phyloP scores from a whole-genome alignment of 2,329 filamentous ascomycete species.

The Dothideomycetidae sp. region DNA sequence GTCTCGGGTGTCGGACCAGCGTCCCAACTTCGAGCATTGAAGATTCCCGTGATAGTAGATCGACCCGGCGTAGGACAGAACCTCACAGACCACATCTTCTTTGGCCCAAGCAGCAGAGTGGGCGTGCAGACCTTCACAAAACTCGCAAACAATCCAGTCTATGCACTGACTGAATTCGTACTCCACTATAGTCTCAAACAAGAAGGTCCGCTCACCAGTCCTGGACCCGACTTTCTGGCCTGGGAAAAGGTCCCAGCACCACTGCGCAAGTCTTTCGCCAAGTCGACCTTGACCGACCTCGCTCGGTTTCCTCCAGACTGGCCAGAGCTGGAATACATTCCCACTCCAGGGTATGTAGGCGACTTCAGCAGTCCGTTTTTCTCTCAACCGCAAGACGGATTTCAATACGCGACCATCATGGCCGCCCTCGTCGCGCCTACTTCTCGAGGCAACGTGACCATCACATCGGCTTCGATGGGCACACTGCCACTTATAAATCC shows the following conservation, averaged over 20 bases:
- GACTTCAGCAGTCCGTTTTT: constrained; percentile 2
- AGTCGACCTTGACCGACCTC: not conserved
- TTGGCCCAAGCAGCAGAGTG: constrained; percentile 1
- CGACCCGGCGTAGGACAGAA: not conserved
- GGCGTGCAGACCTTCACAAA: constrained; percentile 1
- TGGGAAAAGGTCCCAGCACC: constrained; percentile 6
- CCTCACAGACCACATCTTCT: constrained; percentile 5
- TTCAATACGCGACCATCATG: constrained; percentile 22
- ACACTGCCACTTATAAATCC: constrained; percentile 26
- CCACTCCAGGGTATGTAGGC: constrained; percentile 3
- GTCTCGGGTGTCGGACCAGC: constrained; percentile 18
- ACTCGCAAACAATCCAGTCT: constrained; percentile 2
- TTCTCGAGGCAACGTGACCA: constrained; percentile 23
- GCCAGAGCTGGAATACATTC: not conserved
- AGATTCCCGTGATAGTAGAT: not conserved
- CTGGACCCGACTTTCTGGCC: constrained; percentile 3
- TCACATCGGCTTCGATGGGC: constrained; percentile 19
- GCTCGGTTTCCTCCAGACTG: not conserved
- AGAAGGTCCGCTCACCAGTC: constrained; percentile 1
- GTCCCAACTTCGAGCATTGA: not conserved
- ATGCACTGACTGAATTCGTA: not conserved
- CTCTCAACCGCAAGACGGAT: not conserved
- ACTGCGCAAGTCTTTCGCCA: not conserved
- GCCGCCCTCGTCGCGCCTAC: constrained; percentile 23
- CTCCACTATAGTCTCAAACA: not conserved